These are phyloP conservation scores for Gracilaria caudata DNA, from an alignment of 23 red algal species.

Conservation along the genomic window DNA sequence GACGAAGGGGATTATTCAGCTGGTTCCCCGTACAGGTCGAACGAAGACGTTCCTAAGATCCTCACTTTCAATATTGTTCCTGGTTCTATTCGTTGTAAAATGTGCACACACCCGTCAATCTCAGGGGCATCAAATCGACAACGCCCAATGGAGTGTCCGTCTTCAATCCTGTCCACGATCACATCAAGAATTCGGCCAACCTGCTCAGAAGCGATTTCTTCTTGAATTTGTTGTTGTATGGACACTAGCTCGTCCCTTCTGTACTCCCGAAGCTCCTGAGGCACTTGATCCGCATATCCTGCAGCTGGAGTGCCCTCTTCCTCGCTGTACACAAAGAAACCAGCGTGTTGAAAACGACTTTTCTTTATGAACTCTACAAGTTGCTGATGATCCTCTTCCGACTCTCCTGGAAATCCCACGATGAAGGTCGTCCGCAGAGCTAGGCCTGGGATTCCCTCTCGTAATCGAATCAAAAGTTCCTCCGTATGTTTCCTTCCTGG, in stretches of 20 bases:
- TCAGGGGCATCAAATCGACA: constrained; percentile 93
- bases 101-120: constrained; percentile 87
- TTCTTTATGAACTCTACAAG: constrained; percentile 73
- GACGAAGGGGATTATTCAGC: neutral
- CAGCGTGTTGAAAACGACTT: constrained; percentile 75
- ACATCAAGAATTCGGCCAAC: constrained; percentile 78
- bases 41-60: constrained; percentile 78
- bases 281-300: constrained; percentile 49
- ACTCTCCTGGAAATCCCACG: constrained; percentile 92
- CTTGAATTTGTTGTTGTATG: constrained; percentile 93
- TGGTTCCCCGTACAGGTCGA: constrained; percentile 86
- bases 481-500: constrained; percentile 67
- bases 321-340: constrained; percentile 86
- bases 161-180: constrained; percentile 82
- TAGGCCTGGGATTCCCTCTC: constrained; percentile 75
- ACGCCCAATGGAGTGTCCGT: constrained; percentile 86
- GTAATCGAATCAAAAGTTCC: constrained; percentile 63
- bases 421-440: constrained; percentile 92
- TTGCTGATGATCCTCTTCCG: constrained; percentile 82
- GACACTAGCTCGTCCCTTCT: constrained; percentile 87
- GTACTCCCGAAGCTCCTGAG: constrained; percentile 51
- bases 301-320: constrained; percentile 93
- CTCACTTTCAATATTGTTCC: constrained; percentile 75
- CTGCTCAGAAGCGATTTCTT: constrained; percentile 66
- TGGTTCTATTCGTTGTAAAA: constrained; percentile 81